Percentiles rank a stretch among this genome's conserved stretches.
Conservation (phyloP, 2,329 filamentous ascomycete genomes). For the Botryosphaeria dothidea region DNA sequence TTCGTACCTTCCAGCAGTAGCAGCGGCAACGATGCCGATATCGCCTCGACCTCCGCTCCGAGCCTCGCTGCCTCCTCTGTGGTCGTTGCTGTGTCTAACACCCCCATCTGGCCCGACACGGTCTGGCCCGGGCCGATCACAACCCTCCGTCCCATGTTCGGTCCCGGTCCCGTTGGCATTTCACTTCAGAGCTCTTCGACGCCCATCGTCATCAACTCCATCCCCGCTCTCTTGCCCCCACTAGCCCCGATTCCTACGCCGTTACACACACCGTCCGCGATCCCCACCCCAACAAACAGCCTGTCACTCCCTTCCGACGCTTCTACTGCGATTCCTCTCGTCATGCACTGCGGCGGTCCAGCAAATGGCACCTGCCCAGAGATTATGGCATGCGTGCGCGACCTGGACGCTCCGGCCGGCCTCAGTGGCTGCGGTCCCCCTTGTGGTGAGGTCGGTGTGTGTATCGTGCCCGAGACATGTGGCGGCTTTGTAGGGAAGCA, state of each 20-base stretch:
- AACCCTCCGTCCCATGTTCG: background rate
- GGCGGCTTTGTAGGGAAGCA: slow-evolving; percentile 42
- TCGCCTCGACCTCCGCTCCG: background rate
- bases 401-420: background rate
- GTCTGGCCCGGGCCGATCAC: background rate
- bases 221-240: background rate
- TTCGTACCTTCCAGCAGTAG: too few species aligned
- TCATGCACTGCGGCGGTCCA: background rate
- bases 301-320: background rate
- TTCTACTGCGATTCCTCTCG: background rate
- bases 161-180: background rate
- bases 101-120: background rate
- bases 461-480: slow-evolving; percentile 38
- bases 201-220: background rate
- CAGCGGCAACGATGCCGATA: background rate
- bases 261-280: background rate
- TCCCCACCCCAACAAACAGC: background rate
- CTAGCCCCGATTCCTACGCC: background rate
- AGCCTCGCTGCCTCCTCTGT: background rate
- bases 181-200: background rate
- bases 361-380: background rate
- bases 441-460: slow-evolving; percentile 36
- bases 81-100: background rate
- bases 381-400: background rate
- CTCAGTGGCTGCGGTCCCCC: slow-evolving; percentile 31